Conservation (phyloP, 2,329 filamentous ascomycete species). For the Penicillium crustosum region DNA sequence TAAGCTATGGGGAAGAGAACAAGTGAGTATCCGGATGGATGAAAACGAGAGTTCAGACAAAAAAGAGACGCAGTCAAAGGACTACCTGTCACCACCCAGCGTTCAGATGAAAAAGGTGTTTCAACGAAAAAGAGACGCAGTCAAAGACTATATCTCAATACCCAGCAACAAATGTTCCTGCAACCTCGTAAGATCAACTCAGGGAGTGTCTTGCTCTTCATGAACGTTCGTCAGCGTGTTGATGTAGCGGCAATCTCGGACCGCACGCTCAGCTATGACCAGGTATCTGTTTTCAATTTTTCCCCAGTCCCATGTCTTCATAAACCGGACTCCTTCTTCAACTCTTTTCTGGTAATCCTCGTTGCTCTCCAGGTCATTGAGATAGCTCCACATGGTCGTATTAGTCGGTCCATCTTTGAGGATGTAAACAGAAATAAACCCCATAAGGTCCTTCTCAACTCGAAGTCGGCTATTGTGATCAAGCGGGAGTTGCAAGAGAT, state of each 20-base stretch:
- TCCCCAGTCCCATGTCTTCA: not conserved
- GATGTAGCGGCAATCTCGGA: not conserved
- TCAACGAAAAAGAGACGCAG: not conserved
- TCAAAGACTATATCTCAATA: not conserved
- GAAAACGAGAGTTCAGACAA: not conserved
- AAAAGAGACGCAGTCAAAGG: not conserved
- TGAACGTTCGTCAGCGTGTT: not conserved
- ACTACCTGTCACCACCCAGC: too few relatives aligned
- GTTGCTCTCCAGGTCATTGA: not conserved
- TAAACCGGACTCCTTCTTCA: not conserved
- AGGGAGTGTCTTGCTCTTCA: not conserved
- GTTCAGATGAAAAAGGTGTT: not conserved
- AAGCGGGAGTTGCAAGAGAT: not conserved
- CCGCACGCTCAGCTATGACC: not conserved
- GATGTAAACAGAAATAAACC: not conserved
- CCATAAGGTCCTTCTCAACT: not conserved
- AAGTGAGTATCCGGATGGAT: not conserved
- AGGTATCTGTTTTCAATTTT: not conserved
- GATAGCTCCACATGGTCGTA: not conserved
- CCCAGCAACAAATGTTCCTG: not conserved
- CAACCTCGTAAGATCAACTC: not conserved
- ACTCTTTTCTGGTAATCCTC: not conserved
- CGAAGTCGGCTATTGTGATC: fast-evolving
- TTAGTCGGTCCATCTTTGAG: not conserved
- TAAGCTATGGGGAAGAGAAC: not conserved